Evolutionary conservation across 495 filamentous ascomycete species (phyloP), one percentile per base, ranked within the genome.

Genomic region (Achaetomiella virescens): DNA sequence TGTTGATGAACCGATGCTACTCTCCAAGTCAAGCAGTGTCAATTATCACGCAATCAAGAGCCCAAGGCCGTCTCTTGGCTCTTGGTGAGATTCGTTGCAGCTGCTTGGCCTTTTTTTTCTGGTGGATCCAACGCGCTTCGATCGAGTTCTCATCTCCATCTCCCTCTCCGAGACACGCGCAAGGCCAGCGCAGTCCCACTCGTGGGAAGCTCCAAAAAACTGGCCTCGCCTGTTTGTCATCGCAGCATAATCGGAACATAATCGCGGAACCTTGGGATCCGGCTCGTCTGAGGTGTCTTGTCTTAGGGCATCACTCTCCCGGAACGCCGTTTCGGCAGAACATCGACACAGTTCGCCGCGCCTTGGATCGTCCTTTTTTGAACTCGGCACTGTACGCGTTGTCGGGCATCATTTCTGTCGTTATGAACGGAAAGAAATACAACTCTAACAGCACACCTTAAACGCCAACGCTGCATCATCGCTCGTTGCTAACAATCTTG

Each of bases 171-270:
- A 31, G 27, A 31, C 27, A n/a, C n/a, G n/a, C 9, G 36, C 36
- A 12, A 7, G 29, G 17, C 22, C 36, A 15, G 29, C 22, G 25
- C 4, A 29, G 18, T 36, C 9, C 49, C 49, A 52, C 49, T 33
- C 41, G 49, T 8, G 37, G 15, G 15, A 8, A 37, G 17, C 48
- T 29, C 5, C 25, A 4, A 3, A 22, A 44, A 25, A 29, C 15
- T 38, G 29, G 20, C 50, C 40, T 18, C 38, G 24, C 5, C 18
- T 15, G 38, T 53, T 53, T 53, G 50, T 53, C 50, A 53, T 53
- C 10, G 50, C 38, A 42, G 11, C 50, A 36, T 53, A 53, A 53
- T 53, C 50, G 18, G 14, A 35, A 36, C 50, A 41, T 43, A 44
- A 42, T 53, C 45, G 10, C 45, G 27, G 45, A 21, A 20, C 15